Evolutionary conservation across 805 yeast species (phyloP).

Genomic region (Ogataea allantospora): DNA sequence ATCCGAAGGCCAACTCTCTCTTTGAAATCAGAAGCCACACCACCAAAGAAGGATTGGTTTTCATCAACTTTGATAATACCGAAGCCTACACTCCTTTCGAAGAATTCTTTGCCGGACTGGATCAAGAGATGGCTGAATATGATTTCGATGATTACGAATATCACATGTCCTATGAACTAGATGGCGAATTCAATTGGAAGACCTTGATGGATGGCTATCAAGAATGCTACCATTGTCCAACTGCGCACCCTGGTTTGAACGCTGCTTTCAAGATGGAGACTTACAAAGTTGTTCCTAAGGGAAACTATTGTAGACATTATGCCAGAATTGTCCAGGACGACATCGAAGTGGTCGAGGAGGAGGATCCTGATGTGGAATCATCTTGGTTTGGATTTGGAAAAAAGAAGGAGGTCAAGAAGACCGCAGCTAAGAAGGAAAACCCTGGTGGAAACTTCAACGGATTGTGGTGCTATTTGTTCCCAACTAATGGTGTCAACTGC

Average conservation of each 20-base stretch:
- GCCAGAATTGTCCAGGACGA: slow-evolving; percentile 49
- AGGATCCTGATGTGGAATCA: slow-evolving; percentile 36
- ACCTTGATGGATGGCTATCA: slow-evolving; percentile 68
- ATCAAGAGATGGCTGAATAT: slow-evolving; percentile 52
- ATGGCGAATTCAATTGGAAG: slow-evolving; percentile 65
- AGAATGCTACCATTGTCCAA: slow-evolving; percentile 68
- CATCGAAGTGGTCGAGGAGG: slow-evolving; percentile 28
- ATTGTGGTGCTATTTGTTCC: slow-evolving; percentile 60
- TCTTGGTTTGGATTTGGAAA: slow-evolving; percentile 56
- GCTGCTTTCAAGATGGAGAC: slow-evolving; percentile 61
- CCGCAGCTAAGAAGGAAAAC: slow-evolving; percentile 37
- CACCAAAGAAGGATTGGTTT: slow-evolving; percentile 56
- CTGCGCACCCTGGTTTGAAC: slow-evolving; percentile 61
- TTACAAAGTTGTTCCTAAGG: slow-evolving; percentile 60
- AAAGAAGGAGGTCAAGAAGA: slow-evolving; percentile 25
- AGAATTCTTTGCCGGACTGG: slow-evolving; percentile 51
- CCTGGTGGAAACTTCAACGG: slow-evolving; percentile 64
- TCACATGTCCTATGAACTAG: slow-evolving; percentile 62
- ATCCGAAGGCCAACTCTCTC: slow-evolving; percentile 52
- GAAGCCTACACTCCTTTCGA: slow-evolving; percentile 47
- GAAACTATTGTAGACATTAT: slow-evolving; percentile 59
- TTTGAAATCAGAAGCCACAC: slow-evolving; percentile 53
- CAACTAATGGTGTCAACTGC: slow-evolving; percentile 60
- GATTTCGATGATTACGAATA: slow-evolving; percentile 62
- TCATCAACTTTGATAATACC: slow-evolving; percentile 51